phyloP scores from a whole-genome alignment of 495 filamentous ascomycete genomes.

The Aspergillus sclerotiicarbonarius region DNA sequence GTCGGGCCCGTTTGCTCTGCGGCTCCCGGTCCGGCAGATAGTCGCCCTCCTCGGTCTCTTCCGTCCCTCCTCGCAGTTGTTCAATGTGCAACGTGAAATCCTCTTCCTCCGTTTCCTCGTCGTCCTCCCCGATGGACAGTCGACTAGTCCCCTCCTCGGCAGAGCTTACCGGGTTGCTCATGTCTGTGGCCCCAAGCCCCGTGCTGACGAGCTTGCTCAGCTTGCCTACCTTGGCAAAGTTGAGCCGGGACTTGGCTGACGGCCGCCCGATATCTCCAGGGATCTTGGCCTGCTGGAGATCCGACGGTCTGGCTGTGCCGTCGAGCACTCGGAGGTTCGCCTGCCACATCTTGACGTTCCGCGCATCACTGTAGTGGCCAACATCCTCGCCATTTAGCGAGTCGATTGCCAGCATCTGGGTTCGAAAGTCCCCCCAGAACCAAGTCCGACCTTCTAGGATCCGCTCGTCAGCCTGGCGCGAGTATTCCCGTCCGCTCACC shows the following conservation, averaged over 20 bases:
- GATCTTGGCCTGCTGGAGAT: constrained; percentile 24
- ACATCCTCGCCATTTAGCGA: constrained; percentile 52
- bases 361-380: constrained; percentile 37
- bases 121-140: constrained; percentile 10
- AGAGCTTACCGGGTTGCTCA: constrained; percentile 24
- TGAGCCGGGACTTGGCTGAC: constrained; percentile 19
- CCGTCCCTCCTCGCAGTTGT: constrained; percentile 23
- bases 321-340: constrained; percentile 42
- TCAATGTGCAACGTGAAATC: constrained; percentile 20
- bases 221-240: constrained; percentile 33
- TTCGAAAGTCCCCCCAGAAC: constrained; percentile 58
- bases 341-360: constrained; percentile 46
- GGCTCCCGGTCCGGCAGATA: constrained; percentile 16
- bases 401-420: constrained; percentile 53
- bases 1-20: constrained; percentile 16
- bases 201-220: constrained; percentile 36
- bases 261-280: constrained; percentile 27
- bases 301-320: constrained; percentile 26
- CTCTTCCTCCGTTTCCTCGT: constrained; percentile 10
- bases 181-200: constrained; percentile 26
- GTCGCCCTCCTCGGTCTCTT: constrained; percentile 25
- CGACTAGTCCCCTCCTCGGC: constrained; percentile 14
- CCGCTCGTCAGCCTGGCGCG: constrained; percentile 41
- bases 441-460: constrained; percentile 43
- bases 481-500: constrained; percentile 41